Evolutionary conservation across 116 monocot species (phyloP), one percentile per base, ranked within the genome.

Genomic region (Zostera marina): DNA sequence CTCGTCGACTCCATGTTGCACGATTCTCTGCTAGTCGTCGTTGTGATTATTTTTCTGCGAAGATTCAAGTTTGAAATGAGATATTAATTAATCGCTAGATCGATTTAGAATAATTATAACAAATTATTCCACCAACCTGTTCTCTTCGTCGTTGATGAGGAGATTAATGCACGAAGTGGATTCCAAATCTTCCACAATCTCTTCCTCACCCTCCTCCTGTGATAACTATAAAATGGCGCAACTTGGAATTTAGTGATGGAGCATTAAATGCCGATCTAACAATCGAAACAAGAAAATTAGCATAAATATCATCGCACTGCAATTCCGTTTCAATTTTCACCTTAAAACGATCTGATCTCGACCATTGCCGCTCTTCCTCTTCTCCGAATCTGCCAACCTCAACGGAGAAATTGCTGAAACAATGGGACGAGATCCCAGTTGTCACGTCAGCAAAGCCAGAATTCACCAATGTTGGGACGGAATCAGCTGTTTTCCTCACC

Each of bases 121-220:
- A 13, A 47, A 47, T 47, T 47, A 17, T n/a, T n/a, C n/a, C n/a
- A n/a, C 32, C 32, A 51, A 51, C 49, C 49, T 51, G 8, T 21
- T 9, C 19, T 51, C 49, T 15, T 21, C 8, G n/a, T 8, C 10
- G 49, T 9, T 0, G 15, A 51, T 32, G 5, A 32, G 32, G 5
- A 32, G 20, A 51, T 51, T 51, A n/a, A n/a, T n/a, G 20, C 49
- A 51, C 20, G 49, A 51, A 8, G 20, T 51, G 49, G 49, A 51
- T 51, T 20, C 49, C 17, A 51, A 20, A 51, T 19, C 1, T 9
- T 51, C 49, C 20, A 17, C 12, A 15, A 19, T 51, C 20, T 51
- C 49, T 51, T 51, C 0, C 16, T 47, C 49, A 19, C 10, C 49
- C 5, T 51, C 8, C 7, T 48, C 48, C 49, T 51, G 0, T 2